Base-by-base conservation (phyloP, 2,329 filamentous ascomycete species). In the Grosmannia clavigera region DNA sequence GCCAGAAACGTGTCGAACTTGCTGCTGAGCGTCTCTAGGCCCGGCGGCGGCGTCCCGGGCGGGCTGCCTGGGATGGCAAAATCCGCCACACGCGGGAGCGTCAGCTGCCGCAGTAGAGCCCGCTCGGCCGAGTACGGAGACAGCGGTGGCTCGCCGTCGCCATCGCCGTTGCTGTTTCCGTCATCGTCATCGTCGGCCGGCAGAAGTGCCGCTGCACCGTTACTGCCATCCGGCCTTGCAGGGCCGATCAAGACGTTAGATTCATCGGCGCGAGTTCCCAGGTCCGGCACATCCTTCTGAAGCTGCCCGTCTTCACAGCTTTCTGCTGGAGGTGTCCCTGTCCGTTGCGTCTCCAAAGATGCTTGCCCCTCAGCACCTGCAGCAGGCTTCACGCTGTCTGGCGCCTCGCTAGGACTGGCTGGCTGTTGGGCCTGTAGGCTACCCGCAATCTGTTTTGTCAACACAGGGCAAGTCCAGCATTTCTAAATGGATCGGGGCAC, bases 41-140 rank as follows among this genome's bases (percentile, higher is more conserved):
- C 65, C 22, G 75, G 68, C 0, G 76, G 73, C 12, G 81, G 81
- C 2, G 81, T 81, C 29, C 81, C 81, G 0, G 86, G 84, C 1
- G 88, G 88, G 4, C 88, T 90, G 11, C 82, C 78, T 0, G 88
- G 88, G 63, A 94, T 90, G 65, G 84, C 77, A 67, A 90, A 82
- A 72, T 90, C 85, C 1, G 88, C 84, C 4, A 85, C 72, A 2
- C 83, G 77, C 2, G 89, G 89, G 52, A 92, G 78, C 29, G 89
- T 94, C 51, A 92, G 80, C 66, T 86, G 81, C 65, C 85, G 86
- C 19, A 90, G 74, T 27, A 84, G 73, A 33, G 82, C 77, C 64
- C 87, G 84, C 62, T 78, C 81, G 55, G 81, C 74, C 1, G 85
- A 81, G 72, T 90, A 90, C 1, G 87, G 87, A 1, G 87, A 92